Evolutionary conservation across 208 protist species (phyloP), one percentile per base, ranked within the genome.

Genomic region (Leishmania amazonensis): DNA sequence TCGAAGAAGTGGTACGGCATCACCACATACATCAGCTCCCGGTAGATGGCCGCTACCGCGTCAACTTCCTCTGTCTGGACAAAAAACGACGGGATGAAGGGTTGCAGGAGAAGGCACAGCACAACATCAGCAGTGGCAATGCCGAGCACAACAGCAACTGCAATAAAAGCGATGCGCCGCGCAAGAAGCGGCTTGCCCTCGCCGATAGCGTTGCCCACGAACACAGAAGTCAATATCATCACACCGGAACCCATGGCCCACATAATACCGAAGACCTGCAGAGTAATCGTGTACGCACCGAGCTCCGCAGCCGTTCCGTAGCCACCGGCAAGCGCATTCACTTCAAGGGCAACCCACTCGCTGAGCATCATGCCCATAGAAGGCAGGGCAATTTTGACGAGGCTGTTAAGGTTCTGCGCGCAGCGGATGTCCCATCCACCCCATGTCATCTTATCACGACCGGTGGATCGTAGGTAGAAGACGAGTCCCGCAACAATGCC

Each of bases 301-400:
- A 97, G 89, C 67, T 95, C 90, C n/a, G 80, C 82, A 1, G 87
- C 67, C 5, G 86, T 57, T 28, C 90, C 90, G 83, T 95, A 96
- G 49, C 92, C 92, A 11, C 88, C 88, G 0, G 88, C 92, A 54
- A 95, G 79, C 40, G 81, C 85, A 82, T 95, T 95, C 49, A 97
- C 81, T 80, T 97, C 94, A 15, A 97, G 75, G 70, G 89, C 90
- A 2, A 96, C 92, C 94, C 94, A 97, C 85, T 97, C 91, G 71
- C 90, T 93, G 74, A 97, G 80, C 92, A 95, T 96, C 73, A 97
- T 88, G 76, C 88, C 92, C 91, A 97, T 94, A 0, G 94, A 97
- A 21, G 94, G 92, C n/a, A 96, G 58, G 47, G 94, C 92, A 67
- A 97, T 87, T 57, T 75, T 83, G 21, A 90, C 42, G n/a, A 97